A percentile compares a stretch with the other conserved stretches of the same genome.
Evolutionary conservation across 345 rosid genomes (phyloP).

Genomic region (Erysimum cheiranthoides): DNA sequence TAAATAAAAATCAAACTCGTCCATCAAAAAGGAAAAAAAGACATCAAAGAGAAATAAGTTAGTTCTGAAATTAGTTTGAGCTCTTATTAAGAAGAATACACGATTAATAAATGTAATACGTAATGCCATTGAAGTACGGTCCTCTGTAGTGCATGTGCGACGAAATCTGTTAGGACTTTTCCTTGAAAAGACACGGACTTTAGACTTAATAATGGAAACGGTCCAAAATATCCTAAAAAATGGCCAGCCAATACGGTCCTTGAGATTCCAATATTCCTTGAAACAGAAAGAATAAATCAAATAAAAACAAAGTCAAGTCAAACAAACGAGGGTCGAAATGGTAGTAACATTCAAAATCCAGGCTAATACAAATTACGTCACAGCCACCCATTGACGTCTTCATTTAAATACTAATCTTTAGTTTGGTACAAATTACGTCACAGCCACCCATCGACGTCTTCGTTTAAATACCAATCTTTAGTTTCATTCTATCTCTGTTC

Average conservation of each 20-base stretch:
- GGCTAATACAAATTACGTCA: constrained; percentile 5
- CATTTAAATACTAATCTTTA: constrained; percentile 28
- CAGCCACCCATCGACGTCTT: constrained; percentile 8
- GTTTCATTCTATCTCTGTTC: constrained; percentile 1
- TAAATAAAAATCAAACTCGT: neutral
- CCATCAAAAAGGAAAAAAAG: constrained; percentile 23
- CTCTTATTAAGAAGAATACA: neutral
- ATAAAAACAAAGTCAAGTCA: constrained; percentile 46
- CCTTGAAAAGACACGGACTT: constrained; percentile 29
- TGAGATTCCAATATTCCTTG: constrained; percentile 26
- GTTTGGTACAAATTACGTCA: neutral
- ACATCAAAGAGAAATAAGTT: neutral
- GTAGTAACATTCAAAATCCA: constrained; percentile 24
- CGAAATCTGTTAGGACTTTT: constrained; percentile 31
- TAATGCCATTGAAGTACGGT: neutral
- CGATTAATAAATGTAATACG: neutral
- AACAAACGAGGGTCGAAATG: constrained; percentile 24
- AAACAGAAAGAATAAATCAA: constrained; percentile 17
- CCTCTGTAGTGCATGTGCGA: constrained; percentile 4
- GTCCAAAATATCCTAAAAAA: constrained; percentile 29
- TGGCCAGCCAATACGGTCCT: constrained; percentile 37
- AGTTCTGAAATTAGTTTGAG: neutral
- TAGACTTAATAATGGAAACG: constrained; percentile 26
- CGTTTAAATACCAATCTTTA: constrained; percentile 26
- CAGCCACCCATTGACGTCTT: constrained; percentile 14